A percentile compares a stretch with the other conserved stretches of the same genome.
Conservation (phyloP, 2,329 filamentous ascomycete species). For the Alternaria rosae region DNA sequence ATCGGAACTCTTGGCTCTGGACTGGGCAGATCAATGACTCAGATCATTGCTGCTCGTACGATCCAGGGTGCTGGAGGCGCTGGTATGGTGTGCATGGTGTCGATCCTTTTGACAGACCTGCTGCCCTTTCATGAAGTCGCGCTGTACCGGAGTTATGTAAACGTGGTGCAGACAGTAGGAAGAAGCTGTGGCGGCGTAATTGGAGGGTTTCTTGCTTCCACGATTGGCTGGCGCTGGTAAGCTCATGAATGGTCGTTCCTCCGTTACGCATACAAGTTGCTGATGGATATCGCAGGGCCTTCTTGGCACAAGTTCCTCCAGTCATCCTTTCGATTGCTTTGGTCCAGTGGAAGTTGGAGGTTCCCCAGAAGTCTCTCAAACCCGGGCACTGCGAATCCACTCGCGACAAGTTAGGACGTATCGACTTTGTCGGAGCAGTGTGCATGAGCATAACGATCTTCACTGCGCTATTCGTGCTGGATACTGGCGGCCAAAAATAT, state of each 20-base stretch:
- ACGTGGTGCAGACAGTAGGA: conserved; percentile 59
- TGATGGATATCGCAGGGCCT: background rate
- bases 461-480: background rate
- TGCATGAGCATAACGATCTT: background rate
- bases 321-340: background rate
- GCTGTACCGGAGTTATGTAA: conserved; percentile 59
- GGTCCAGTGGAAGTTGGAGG: background rate
- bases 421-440: background rate
- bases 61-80: conserved; percentile 71
- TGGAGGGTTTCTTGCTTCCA: background rate
- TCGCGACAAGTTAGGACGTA: background rate
- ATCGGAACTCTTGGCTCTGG: background rate
- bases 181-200: conserved; percentile 46
- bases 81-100: conserved; percentile 62
- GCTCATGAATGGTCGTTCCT: background rate
- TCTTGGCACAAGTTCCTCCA: background rate
- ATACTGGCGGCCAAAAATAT: background rate
- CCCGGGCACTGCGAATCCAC: background rate
- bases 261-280: background rate
- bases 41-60: conserved; percentile 58
- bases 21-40: conserved; percentile 16
- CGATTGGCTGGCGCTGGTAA: background rate
- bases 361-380: background rate
- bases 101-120: conserved; percentile 59
- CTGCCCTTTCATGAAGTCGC: conserved; percentile 60